These are phyloP conservation scores for Claviceps africana DNA, from an alignment of 2,329 filamentous ascomycete genomes.

Conservation along the genomic window DNA sequence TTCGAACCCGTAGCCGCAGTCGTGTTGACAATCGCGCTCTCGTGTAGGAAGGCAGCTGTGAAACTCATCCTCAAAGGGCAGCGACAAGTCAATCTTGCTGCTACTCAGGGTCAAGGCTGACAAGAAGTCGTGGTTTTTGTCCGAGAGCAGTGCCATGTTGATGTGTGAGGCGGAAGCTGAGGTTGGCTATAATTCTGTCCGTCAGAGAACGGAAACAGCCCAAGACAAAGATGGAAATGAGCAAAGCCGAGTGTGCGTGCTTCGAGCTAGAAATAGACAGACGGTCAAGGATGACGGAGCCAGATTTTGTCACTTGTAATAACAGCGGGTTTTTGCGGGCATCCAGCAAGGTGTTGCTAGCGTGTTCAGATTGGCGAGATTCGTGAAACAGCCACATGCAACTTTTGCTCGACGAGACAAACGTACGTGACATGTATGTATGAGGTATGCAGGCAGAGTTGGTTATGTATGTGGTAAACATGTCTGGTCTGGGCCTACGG, in stretches of 20 bases:
- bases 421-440: neutral
- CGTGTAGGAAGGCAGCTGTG: neutral
- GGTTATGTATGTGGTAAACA: no score
- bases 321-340: neutral
- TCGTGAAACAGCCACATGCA: neutral
- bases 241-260: neutral
- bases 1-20: no score
- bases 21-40: neutral
- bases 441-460: no score
- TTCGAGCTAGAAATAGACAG: neutral
- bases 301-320: neutral
- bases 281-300: neutral
- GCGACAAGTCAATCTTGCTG: conserved; percentile 1
- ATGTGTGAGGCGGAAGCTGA: neutral
- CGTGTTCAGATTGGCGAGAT: neutral
- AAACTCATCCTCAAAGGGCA: conserved; percentile 3
- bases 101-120: neutral
- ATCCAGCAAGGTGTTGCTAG: neutral
- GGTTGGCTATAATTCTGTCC: neutral
- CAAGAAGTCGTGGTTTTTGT: conserved; percentile 1
- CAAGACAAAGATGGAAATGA: neutral
- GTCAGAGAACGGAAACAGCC: neutral
- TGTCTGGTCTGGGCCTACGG: neutral
- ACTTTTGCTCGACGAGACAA: neutral
- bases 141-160: neutral